Evolutionary conservation across 2,329 filamentous ascomycete species (phyloP).

Genomic region (Talaromyces sp.): DNA sequence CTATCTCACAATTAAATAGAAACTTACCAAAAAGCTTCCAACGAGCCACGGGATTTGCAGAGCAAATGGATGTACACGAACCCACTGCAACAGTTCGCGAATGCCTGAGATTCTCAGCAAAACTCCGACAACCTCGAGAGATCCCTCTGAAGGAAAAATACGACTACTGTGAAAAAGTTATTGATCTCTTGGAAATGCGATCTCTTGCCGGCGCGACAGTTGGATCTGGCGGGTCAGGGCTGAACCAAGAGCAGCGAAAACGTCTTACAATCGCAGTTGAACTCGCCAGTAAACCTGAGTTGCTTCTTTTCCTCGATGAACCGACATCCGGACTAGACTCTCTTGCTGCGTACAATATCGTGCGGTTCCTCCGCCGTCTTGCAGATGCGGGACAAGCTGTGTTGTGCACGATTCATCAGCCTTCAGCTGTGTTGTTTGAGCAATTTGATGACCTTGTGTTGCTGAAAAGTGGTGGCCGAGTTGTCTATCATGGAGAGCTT

Average conservation of each 20-base stretch:
- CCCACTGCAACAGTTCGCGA: slow-evolving; percentile 62
- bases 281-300: slow-evolving; percentile 56
- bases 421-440: slow-evolving; percentile 79
- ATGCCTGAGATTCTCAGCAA: slow-evolving; percentile 60
- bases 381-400: slow-evolving; percentile 78
- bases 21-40: slow-evolving; percentile 46
- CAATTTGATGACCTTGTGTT: slow-evolving; percentile 80
- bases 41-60: slow-evolving; percentile 49
- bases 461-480: slow-evolving; percentile 70
- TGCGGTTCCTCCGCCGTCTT: slow-evolving; percentile 57
- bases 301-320: slow-evolving; percentile 59
- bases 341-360: slow-evolving; percentile 61
- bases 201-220: slow-evolving; percentile 61
- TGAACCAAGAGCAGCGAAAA: slow-evolving; percentile 63
- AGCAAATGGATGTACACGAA: slow-evolving; percentile 65
- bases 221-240: slow-evolving; percentile 53
- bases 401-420: slow-evolving; percentile 87
- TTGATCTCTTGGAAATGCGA: slow-evolving; percentile 65
- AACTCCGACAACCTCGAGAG: slow-evolving; percentile 57
- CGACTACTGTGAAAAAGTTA: slow-evolving; percentile 62
- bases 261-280: slow-evolving; percentile 61
- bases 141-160: slow-evolving; percentile 58
- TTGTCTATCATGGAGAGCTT: slow-evolving; percentile 82
- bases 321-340: slow-evolving; percentile 63
- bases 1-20: slow-evolving; percentile 18